These are phyloP conservation scores for Pestalotiopsis sp. DNA, from an alignment of 2,329 filamentous ascomycete species.

Conservation along the genomic window DNA sequence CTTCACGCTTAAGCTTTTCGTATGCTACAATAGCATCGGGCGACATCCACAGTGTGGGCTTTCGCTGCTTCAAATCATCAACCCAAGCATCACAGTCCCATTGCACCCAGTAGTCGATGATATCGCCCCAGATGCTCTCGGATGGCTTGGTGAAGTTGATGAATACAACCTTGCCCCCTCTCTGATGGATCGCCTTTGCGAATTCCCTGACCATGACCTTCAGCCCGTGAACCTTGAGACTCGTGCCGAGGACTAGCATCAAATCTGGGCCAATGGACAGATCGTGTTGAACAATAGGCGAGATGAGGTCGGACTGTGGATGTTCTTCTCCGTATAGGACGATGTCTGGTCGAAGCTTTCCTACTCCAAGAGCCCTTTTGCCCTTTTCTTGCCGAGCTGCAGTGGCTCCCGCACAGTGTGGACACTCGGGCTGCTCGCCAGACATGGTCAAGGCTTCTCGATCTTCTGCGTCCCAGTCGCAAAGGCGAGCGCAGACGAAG, in stretches of 20 bases:
- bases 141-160: constrained; percentile 73
- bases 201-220: constrained; percentile 72
- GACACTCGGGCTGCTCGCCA: constrained; percentile 67
- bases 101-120: constrained; percentile 73
- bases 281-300: constrained; percentile 68
- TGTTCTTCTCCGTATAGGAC: constrained; percentile 76
- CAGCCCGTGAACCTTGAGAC: constrained; percentile 68
- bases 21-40: constrained; percentile 39
- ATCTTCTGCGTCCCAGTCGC: constrained; percentile 59
- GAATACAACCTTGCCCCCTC: constrained; percentile 69
- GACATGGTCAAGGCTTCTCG: constrained; percentile 58
- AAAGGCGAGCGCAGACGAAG: constrained; percentile 58
- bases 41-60: constrained; percentile 60
- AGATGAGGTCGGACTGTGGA: constrained; percentile 67
- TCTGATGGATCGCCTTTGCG: constrained; percentile 68
- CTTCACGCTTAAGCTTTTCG: constrained; percentile 40
- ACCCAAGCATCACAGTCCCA: constrained; percentile 79
- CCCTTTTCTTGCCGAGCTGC: constrained; percentile 63
- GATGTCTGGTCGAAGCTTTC: constrained; percentile 70
- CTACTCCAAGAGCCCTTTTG: constrained; percentile 66
- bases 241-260: constrained; percentile 70
- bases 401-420: constrained; percentile 63
- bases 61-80: constrained; percentile 57
- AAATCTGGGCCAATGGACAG: constrained; percentile 64
- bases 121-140: constrained; percentile 70